A percentile compares a stretch with the other conserved stretches of the same genome.
Conservation (phyloP, 1,139 yeast species). For the Candida labiduridarum region DNA sequence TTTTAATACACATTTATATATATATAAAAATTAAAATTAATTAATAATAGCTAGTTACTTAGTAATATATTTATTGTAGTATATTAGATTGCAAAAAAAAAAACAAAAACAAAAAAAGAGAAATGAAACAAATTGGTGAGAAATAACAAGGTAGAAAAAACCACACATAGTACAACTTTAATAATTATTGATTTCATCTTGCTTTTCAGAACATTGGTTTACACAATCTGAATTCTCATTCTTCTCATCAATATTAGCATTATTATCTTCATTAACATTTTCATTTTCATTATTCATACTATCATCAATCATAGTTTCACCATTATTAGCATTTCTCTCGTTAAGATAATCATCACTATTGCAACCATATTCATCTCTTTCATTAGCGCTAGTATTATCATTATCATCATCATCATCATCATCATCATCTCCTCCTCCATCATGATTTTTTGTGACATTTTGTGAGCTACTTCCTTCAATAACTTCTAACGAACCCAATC, state of each 20-base stretch:
- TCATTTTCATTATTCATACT: too few species aligned
- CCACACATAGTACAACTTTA: neutral
- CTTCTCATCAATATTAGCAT: too few species aligned
- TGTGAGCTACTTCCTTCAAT: neutral
- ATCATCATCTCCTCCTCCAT: neutral
- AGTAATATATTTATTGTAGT: neutral
- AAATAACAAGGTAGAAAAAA: neutral
- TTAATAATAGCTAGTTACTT: too few species aligned
- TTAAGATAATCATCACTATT: too few species aligned
- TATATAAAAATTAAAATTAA: conserved; percentile 2
- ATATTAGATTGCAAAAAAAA: neutral
- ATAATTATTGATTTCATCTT: too few species aligned
- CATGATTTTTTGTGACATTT: neutral
- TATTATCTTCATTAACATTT: too few species aligned
- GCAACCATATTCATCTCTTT: neutral
- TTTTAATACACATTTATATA: conserved; percentile 7
- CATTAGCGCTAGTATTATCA: neutral
- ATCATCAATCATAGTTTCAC: too few species aligned
- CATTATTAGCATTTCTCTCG: too few species aligned
- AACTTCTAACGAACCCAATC: conserved; percentile 3
- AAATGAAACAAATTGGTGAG: too few species aligned
- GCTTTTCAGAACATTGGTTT: too few species aligned
- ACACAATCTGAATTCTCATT: too few species aligned
- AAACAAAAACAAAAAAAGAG: conserved; percentile 5
- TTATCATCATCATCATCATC: neutral